Evolutionary conservation across 192 early-diverging fungal genomes (phyloP).

Genomic region (Mycoemilia scoparia): DNA sequence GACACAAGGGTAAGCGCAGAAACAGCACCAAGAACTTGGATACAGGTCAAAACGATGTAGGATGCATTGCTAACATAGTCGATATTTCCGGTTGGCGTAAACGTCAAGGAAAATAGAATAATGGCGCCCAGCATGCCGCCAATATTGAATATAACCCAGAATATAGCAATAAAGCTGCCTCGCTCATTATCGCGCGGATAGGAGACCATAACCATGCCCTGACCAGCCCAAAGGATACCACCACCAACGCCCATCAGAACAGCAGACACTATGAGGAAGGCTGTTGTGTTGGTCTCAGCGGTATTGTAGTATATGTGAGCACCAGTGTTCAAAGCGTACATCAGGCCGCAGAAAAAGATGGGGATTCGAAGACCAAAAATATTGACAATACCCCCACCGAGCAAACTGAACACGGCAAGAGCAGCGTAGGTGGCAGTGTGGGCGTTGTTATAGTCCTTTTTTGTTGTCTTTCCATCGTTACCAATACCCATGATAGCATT

Average conservation of each 20-base stretch:
- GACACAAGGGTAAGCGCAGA: constrained; percentile 43
- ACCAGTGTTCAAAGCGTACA: constrained; percentile 46
- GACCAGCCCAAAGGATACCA: constrained; percentile 47
- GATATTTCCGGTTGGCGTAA: too few relatives aligned
- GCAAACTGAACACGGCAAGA: constrained; percentile 53
- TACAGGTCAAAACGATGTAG: constrained; percentile 62
- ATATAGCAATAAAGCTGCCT: constrained; percentile 54
- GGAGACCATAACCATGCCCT: constrained; percentile 56
- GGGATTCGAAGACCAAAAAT: constrained; percentile 43
- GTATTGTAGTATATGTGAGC: constrained; percentile 40
- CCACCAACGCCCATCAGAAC: constrained; percentile 58
- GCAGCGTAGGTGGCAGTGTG: constrained; percentile 55
- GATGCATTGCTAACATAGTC: constrained; percentile 33
- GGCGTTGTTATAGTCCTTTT: constrained; percentile 42
- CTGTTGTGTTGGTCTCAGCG: constrained; percentile 16
- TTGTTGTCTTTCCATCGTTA: constrained; percentile 43
- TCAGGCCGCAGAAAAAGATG: constrained; percentile 36
- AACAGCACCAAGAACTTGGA: constrained; percentile 51
- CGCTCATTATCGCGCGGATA: constrained; percentile 55
- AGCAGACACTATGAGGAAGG: constrained; percentile 44
- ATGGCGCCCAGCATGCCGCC: constrained; percentile 53
- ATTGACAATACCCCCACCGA: constrained; percentile 64
- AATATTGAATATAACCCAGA: constrained; percentile 66
- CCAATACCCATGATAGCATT: constrained; percentile 48
- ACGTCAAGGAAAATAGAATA: constrained; percentile 38